Evolutionary conservation across 306 rosid genomes (phyloP).

Genomic region (Ormosia semicastrata): DNA sequence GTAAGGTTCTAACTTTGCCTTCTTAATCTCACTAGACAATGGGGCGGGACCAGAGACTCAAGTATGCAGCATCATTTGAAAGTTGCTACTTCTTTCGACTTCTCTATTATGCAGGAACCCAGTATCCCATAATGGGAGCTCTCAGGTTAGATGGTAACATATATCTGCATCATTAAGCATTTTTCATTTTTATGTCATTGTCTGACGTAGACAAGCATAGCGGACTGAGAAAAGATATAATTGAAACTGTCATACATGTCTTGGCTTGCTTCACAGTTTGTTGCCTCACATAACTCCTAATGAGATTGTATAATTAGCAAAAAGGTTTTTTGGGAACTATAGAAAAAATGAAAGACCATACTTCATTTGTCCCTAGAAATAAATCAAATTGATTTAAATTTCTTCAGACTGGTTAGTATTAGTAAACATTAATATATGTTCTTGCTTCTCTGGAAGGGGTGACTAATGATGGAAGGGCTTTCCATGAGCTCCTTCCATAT

Average conservation of each 20-base stretch:
- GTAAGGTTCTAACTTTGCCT: constrained; percentile 27
- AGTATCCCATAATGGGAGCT: constrained; percentile 96
- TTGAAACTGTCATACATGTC: constrained; percentile 2
- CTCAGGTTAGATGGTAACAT: constrained; percentile 54
- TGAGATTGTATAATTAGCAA: not conserved
- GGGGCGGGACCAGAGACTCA: constrained; percentile 86
- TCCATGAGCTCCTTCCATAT: not conserved
- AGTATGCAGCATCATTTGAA: constrained; percentile 88
- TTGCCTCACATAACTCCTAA: not conserved
- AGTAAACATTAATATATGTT: not conserved
- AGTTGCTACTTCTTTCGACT: constrained; percentile 86
- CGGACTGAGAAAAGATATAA: not conserved
- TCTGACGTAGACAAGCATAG: not conserved
- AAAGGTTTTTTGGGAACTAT: not conserved
- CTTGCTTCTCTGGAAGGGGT: not conserved
- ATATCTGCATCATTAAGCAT: not conserved
- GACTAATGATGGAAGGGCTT: not conserved
- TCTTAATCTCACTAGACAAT: constrained; percentile 62
- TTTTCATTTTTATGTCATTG: not conserved
- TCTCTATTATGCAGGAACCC: constrained; percentile 93
- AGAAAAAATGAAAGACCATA: not conserved
- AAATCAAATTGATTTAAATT: constrained; percentile 2
- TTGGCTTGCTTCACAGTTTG: constrained; percentile 13
- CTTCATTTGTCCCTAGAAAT: not conserved
- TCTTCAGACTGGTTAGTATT: not conserved